Percentiles rank a stretch among this genome's conserved stretches.
Evolutionary conservation across 1,284 basidiomycete species (phyloP).

Genomic region (Pyrrhoderma lamaoense): DNA sequence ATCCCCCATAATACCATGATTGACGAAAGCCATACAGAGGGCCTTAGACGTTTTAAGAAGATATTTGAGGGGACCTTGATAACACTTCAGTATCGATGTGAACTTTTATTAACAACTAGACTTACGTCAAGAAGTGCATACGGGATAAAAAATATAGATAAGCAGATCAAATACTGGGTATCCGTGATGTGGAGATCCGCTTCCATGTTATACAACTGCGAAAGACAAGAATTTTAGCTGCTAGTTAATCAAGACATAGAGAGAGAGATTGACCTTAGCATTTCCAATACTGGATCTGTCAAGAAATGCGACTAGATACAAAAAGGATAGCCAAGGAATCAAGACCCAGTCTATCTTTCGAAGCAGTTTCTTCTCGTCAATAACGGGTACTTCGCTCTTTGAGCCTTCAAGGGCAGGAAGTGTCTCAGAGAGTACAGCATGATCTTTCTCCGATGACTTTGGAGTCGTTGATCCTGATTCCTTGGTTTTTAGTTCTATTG

Average conservation of each 20-base stretch:
- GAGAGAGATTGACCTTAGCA: conserved; percentile 43
- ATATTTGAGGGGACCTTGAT: conserved; percentile 19
- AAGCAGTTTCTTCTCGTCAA: conserved; percentile 57
- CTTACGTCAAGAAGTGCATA: conserved; percentile 15
- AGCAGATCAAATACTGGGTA: conserved; percentile 20
- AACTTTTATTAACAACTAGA: not conserved
- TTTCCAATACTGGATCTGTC: conserved; percentile 82
- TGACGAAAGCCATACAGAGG: conserved; percentile 26
- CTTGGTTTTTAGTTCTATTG: not conserved
- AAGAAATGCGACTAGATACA: conserved; percentile 69
- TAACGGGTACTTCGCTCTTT: conserved; percentile 3
- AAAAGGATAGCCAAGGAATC: conserved; percentile 61
- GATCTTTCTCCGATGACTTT: conserved; percentile 24
- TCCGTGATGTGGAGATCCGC: conserved; percentile 18
- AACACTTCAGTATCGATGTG: conserved; percentile 22
- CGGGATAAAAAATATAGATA: conserved; percentile 20
- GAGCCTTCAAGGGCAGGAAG: not conserved
- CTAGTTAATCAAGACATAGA: not conserved
- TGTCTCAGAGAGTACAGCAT: conserved; percentile 19
- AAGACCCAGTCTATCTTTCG: conserved; percentile 59
- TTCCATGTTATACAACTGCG: conserved; percentile 20
- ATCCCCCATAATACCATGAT: conserved; percentile 26
- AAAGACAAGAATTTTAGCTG: not conserved
- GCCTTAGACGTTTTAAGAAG: conserved; percentile 28
- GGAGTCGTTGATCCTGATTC: conserved; percentile 12